Evolutionary conservation across 768 basidiomycete species (phyloP).

Genomic region (Cystobasidium onofrii): DNA sequence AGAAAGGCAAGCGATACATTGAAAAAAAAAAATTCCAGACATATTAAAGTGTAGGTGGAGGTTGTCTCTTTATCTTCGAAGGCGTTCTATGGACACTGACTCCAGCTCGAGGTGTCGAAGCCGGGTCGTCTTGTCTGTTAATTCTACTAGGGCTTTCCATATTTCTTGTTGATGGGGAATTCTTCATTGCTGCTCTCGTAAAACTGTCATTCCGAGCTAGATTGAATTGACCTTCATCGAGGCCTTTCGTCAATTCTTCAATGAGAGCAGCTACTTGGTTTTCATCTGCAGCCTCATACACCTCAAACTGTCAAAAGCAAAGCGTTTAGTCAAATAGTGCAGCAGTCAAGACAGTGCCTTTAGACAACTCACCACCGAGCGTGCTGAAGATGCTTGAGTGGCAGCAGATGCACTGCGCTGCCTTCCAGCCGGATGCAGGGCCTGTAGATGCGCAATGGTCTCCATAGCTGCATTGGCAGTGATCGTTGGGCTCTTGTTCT

Average conservation of each 20-base stretch:
- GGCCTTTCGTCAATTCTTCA: slow-evolving; percentile 29
- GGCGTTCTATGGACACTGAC: neutral
- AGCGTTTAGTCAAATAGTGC: too few relatives aligned
- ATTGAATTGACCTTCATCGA: slow-evolving; percentile 34
- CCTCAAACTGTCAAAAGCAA: slow-evolving; percentile 1
- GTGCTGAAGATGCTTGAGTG: neutral
- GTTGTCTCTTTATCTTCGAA: slow-evolving; percentile 7
- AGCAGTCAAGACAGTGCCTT: neutral
- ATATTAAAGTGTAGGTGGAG: neutral
- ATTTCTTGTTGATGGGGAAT: neutral
- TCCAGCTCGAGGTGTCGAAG: neutral
- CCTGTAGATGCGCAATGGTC: neutral
- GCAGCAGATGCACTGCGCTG: neutral
- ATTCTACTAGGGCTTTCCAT: neutral
- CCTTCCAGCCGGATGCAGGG: neutral
- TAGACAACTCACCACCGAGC: neutral
- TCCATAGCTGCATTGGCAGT: neutral
- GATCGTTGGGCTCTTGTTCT: neutral
- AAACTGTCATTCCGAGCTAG: slow-evolving; percentile 3
- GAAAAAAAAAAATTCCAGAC: neutral
- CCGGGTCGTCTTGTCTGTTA: neutral
- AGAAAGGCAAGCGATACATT: neutral
- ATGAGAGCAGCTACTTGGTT: slow-evolving; percentile 23
- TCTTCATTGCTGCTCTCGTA: neutral
- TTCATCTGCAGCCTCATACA: slow-evolving; percentile 15